Percentiles rank a stretch among this genome's conserved stretches.
Evolutionary conservation across 2,329 filamentous ascomycete genomes (phyloP).

Genomic region (Coniochaeta prunicola): DNA sequence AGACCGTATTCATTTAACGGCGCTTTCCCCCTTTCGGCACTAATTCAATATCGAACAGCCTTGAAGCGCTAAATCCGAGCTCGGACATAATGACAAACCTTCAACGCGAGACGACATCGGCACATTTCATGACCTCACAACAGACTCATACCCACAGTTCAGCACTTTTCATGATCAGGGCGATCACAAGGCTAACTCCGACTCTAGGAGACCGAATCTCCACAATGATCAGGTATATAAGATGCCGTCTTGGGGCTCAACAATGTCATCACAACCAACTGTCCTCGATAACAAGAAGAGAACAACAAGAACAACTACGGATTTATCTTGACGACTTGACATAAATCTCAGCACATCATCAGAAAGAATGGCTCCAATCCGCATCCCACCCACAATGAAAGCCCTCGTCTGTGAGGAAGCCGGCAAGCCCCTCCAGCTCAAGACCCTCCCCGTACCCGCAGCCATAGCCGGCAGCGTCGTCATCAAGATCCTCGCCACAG

Average conservation of each 20-base stretch:
- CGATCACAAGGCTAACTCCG: neutral
- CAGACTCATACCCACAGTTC: neutral
- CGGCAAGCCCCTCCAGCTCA: slow-evolving; percentile 7
- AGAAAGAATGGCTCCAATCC: neutral
- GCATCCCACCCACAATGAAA: slow-evolving; percentile 12
- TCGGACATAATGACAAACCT: neutral
- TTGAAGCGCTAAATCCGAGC: no score
- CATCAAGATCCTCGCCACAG: slow-evolving; percentile 10
- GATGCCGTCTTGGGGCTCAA: neutral
- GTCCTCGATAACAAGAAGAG: neutral
- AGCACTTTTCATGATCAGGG: neutral
- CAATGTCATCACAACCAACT: neutral
- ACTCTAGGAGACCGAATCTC: neutral
- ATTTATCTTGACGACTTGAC: neutral
- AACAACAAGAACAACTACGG: neutral
- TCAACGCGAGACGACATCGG: neutral
- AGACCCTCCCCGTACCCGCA: slow-evolving; percentile 9
- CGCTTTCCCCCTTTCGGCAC: slow-evolving; percentile 3
- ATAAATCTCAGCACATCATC: neutral
- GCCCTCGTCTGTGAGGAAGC: slow-evolving; percentile 8
- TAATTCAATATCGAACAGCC: no score
- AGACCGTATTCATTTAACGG: slow-evolving; percentile 6
- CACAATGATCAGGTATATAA: neutral
- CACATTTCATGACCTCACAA: neutral
- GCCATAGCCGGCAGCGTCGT: slow-evolving; percentile 9